These are phyloP conservation scores for Suillus subaureus DNA, from an alignment of 768 basidiomycete genomes.

Conservation along the genomic window DNA sequence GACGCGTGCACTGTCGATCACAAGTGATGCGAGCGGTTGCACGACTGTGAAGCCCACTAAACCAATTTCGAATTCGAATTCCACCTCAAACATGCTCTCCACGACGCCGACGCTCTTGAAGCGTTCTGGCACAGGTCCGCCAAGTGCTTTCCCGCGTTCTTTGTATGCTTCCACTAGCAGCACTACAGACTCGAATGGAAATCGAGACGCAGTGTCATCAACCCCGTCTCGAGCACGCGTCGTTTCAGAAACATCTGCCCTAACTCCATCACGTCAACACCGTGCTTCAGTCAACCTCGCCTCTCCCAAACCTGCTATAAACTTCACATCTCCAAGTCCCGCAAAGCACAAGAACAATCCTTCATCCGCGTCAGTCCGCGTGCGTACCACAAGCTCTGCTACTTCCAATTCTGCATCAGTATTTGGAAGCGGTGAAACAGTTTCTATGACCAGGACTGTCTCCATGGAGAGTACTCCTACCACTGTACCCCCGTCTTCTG, in stretches of 20 bases:
- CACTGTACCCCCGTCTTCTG: constrained; percentile 25
- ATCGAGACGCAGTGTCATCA: constrained; percentile 26
- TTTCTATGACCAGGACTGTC: not conserved
- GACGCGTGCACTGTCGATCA: constrained; percentile 55
- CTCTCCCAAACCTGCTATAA: constrained; percentile 37
- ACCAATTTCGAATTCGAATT: constrained; percentile 26
- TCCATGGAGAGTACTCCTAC: constrained; percentile 6
- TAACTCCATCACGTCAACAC: constrained; percentile 26
- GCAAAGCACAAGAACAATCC: constrained; percentile 25
- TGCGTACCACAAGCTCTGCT: constrained; percentile 1
- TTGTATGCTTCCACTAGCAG: constrained; percentile 23
- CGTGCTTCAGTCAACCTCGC: constrained; percentile 18
- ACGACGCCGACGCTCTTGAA: constrained; percentile 28
- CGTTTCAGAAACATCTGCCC: constrained; percentile 41
- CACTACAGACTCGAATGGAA: constrained; percentile 7
- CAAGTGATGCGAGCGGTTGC: constrained; percentile 49
- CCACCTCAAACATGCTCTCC: constrained; percentile 23
- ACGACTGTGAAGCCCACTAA: constrained; percentile 49
- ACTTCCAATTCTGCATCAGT: constrained; percentile 5
- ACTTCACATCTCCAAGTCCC: constrained; percentile 44
- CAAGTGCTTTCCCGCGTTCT: constrained; percentile 27
- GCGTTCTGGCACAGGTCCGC: constrained; percentile 23
- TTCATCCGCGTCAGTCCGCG: not conserved
- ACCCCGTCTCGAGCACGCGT: constrained; percentile 45
- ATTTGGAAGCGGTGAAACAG: not conserved